A percentile compares a stretch with the other conserved stretches of the same genome.
Conservation (phyloP, 106 monocot genomes). For the Posidonia australis region DNA sequence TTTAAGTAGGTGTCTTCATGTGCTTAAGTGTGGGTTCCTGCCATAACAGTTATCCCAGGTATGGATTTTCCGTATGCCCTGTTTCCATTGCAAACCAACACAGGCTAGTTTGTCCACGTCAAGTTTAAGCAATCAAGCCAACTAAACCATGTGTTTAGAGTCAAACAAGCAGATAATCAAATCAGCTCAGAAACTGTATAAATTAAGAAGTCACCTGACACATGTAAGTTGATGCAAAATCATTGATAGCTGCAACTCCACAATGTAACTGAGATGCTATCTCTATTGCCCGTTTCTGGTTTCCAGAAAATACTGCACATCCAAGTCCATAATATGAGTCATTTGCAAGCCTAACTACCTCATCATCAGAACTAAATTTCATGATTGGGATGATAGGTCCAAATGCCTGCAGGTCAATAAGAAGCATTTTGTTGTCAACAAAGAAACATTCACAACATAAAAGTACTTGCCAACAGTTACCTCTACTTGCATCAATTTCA, state of each 20-base stretch:
- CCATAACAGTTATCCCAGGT: no score
- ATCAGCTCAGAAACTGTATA: no score
- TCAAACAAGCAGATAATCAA: no score
- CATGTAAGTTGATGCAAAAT: conserved; percentile 98
- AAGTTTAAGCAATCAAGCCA: no score
- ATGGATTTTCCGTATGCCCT: no score
- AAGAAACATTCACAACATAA: background rate
- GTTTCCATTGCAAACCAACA: no score
- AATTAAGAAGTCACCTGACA: conserved; percentile 54
- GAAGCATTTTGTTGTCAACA: conserved; percentile 1
- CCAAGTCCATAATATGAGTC: conserved; percentile 96
- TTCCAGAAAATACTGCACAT: conserved; percentile 97
- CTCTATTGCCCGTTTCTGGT: conserved; percentile 58
- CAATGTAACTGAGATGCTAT: conserved; percentile 93
- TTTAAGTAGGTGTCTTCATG: no score
- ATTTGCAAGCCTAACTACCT: conserved; percentile 81
- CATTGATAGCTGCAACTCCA: conserved; percentile 92
- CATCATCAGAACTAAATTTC: conserved; percentile 94
- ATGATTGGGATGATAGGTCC: conserved; percentile 97
- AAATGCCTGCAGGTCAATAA: conserved; percentile 57
- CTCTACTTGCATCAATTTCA: conserved; percentile 99
- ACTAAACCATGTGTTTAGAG: no score
- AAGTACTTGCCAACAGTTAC: conserved; percentile 18
- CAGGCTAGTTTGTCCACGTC: no score
- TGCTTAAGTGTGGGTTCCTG: no score